phyloP scores from a whole-genome alignment of 768 basidiomycete species.

The Boletus rex-veris region DNA sequence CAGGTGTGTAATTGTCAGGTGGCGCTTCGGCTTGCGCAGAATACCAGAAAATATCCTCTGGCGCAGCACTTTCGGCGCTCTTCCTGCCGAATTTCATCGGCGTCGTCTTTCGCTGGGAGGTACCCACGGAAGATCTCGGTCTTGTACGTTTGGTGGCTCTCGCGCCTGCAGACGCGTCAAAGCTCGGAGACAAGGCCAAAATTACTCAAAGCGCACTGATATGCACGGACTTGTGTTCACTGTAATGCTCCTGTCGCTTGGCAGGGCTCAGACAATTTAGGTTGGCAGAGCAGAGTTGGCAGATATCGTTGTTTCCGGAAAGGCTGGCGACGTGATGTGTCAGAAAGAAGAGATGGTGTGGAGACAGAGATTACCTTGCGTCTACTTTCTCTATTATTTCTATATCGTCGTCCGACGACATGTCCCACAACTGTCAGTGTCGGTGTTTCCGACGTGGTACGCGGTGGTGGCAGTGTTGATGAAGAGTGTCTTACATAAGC shows the following conservation, averaged over 20 bases:
- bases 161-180: conserved; percentile 10
- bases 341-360: neutral
- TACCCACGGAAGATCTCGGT: conserved; percentile 3
- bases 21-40: conserved; percentile 42
- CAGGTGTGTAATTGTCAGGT: conserved; percentile 59
- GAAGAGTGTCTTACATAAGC: conserved; percentile 24
- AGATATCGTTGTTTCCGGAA: conserved; percentile 30
- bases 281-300: conserved; percentile 49
- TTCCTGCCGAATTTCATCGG: conserved; percentile 4
- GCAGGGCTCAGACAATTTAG: conserved; percentile 36
- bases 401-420: conserved; percentile 20
- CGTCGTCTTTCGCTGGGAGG: neutral
- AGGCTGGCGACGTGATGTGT: conserved; percentile 4
- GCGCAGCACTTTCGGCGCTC: conserved; percentile 3
- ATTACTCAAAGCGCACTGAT: conserved; percentile 1
- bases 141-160: conserved; percentile 11
- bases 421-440: too few relatives aligned
- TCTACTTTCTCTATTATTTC: conserved; percentile 18
- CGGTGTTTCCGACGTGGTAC: too few relatives aligned
- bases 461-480: conserved; percentile 10
- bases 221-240: conserved; percentile 39
- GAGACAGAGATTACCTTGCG: conserved; percentile 9
- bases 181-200: neutral
- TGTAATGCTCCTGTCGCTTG: conserved; percentile 54
- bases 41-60: conserved; percentile 65